phyloP scores from a whole-genome alignment of 306 rosid species.

The Sicyos baderoa region DNA sequence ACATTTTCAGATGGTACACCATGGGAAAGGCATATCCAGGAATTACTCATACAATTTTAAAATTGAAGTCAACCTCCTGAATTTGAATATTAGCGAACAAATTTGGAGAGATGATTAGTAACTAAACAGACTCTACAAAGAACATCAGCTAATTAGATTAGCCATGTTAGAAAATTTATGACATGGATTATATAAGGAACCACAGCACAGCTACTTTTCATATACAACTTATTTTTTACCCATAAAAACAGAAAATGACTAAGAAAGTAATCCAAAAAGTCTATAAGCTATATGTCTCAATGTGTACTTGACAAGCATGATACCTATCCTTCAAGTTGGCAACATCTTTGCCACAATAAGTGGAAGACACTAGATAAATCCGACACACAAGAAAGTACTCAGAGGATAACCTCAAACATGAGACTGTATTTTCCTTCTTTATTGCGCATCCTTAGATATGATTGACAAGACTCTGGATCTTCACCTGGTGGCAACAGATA shows the following conservation, averaged over 20 bases:
- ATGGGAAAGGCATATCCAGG: background rate
- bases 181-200: background rate
- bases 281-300: background rate
- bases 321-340: background rate
- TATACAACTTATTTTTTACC: background rate
- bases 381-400: conserved; percentile 14
- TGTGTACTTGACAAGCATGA: too few relatives aligned
- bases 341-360: background rate
- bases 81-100: conserved; percentile 6
- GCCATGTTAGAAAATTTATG: background rate
- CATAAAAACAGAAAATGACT: background rate
- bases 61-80: background rate
- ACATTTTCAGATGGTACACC: background rate
- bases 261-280: background rate
- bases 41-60: background rate
- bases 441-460: conserved; percentile 94
- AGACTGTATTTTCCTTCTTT: conserved; percentile 98
- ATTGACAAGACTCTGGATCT: conserved; percentile 97
- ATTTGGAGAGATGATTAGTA: background rate
- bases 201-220: background rate
- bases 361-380: conserved; percentile 3
- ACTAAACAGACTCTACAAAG: background rate
- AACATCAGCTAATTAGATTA: background rate
- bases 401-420: conserved; percentile 85
- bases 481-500: conserved; percentile 97